These are phyloP conservation scores for Cyclotella sp. DNA, from an alignment of 108 stramenopile species.

Conservation along the genomic window DNA sequence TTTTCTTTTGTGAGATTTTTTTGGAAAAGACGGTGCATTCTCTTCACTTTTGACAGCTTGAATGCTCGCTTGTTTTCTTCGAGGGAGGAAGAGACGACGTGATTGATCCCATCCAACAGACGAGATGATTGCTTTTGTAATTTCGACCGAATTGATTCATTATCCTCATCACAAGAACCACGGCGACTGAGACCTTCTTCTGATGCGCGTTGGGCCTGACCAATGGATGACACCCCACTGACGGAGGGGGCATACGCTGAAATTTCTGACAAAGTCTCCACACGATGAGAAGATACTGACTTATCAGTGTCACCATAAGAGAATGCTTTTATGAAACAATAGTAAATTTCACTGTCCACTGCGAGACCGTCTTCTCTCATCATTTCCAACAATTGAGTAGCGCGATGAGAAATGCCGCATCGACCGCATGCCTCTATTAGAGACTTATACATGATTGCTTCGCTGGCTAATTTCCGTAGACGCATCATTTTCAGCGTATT, in stretches of 20 bases:
- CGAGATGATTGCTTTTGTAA: conserved; percentile 7
- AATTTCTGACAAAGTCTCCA: conserved; percentile 37
- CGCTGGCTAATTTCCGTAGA: conserved; percentile 59
- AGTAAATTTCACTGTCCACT: conserved; percentile 71
- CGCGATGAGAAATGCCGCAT: conserved; percentile 80
- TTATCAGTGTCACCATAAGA: conserved; percentile 37
- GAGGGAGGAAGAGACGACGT: conserved; percentile 37
- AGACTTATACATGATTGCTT: conserved; percentile 75
- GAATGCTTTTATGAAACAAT: conserved; percentile 78
- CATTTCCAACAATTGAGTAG: conserved; percentile 74
- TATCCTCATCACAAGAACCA: conserved; percentile 5
- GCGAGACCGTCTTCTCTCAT: conserved; percentile 80
- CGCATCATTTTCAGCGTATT: conserved; percentile 73
- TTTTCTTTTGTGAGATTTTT: conserved; percentile 45
- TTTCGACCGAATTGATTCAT: conserved; percentile 19
- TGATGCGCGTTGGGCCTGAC: neutral
- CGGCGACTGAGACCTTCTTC: conserved; percentile 9
- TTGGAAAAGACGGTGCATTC: conserved; percentile 31
- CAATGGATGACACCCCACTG: conserved; percentile 15
- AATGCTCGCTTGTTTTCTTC: conserved; percentile 41
- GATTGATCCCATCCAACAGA: conserved; percentile 30
- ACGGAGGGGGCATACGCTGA: conserved; percentile 41
- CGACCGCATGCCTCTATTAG: conserved; percentile 89
- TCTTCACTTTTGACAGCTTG: conserved; percentile 30
- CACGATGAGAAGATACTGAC: conserved; percentile 11